Evolutionary conservation across 1,284 basidiomycete genomes (phyloP).

Genomic region (Trichosporon sp.): DNA sequence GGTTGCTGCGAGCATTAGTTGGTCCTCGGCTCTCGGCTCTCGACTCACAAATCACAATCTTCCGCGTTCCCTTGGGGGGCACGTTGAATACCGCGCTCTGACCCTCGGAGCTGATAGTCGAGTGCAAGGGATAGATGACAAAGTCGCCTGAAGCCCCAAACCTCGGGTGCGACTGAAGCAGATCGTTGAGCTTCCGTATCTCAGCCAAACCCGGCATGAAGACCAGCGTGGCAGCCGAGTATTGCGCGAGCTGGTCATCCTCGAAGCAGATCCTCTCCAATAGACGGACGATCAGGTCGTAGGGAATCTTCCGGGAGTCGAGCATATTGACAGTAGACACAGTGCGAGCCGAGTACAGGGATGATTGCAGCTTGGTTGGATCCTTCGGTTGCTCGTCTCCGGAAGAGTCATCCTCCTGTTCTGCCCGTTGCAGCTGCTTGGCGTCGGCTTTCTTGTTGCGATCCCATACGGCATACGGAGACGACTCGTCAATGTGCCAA

Average conservation of each 20-base stretch:
- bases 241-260: constrained; percentile 58
- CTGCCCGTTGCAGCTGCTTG: constrained; percentile 70
- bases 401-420: constrained; percentile 64
- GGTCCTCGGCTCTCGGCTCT: too few relatives aligned
- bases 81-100: constrained; percentile 89
- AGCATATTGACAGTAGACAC: constrained; percentile 79
- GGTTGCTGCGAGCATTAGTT: constrained; percentile 61
- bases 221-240: constrained; percentile 81
- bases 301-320: constrained; percentile 87
- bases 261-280: constrained; percentile 85
- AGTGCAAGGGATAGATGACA: constrained; percentile 88
- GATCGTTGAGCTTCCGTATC: constrained; percentile 85
- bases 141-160: constrained; percentile 72
- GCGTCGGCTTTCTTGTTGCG: constrained; percentile 57
- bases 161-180: constrained; percentile 71
- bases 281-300: constrained; percentile 82
- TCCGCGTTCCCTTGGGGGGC: constrained; percentile 75
- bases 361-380: constrained; percentile 50
- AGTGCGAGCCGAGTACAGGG: constrained; percentile 69
- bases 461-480: constrained; percentile 72
- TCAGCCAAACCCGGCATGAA: constrained; percentile 93
- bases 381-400: constrained; percentile 53
- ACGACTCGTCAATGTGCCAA: constrained; percentile 83
- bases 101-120: constrained; percentile 84
- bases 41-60: constrained; percentile 79